These are phyloP conservation scores for Clarireedia homoeocarpa DNA, from an alignment of 2,329 filamentous ascomycete genomes.

Conservation along the genomic window DNA sequence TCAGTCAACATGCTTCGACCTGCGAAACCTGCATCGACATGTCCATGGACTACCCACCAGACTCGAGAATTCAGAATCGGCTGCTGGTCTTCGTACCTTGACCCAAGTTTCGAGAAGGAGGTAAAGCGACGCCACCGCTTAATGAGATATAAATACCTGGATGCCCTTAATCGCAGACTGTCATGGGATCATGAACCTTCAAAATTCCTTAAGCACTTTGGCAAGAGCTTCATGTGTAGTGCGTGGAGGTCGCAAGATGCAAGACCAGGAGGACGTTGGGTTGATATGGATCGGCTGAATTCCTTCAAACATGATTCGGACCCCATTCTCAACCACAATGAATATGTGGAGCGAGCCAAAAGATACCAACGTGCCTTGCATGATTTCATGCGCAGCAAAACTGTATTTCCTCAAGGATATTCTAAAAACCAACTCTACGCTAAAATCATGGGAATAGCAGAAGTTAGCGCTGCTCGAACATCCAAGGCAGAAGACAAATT, in stretches of 20 bases:
- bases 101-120: slow-evolving; percentile 36
- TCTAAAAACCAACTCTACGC: not conserved
- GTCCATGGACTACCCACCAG: slow-evolving; percentile 30
- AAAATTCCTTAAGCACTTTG: slow-evolving; percentile 24
- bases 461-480: not conserved
- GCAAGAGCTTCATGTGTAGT: slow-evolving; percentile 36
- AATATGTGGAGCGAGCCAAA: slow-evolving; percentile 22
- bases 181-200: slow-evolving; percentile 40
- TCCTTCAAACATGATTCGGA: slow-evolving; percentile 7
- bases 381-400: not conserved
- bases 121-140: slow-evolving; percentile 37
- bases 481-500: not conserved
- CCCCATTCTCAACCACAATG: not conserved
- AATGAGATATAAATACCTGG: slow-evolving; percentile 39
- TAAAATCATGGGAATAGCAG: slow-evolving; percentile 1
- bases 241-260: slow-evolving; percentile 31
- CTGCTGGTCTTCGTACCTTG: slow-evolving; percentile 36
- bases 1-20: slow-evolving; percentile 13
- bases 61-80: slow-evolving; percentile 41
- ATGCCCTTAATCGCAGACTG: slow-evolving; percentile 37
- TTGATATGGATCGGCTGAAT: slow-evolving; percentile 29
- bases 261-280: slow-evolving; percentile 28
- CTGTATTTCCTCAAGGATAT: not conserved
- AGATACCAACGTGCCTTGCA: not conserved
- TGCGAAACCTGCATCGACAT: slow-evolving; percentile 6